Base-by-base conservation (phyloP, 139 green algal genomes). In the Protoeuglena noctilucae region DNA sequence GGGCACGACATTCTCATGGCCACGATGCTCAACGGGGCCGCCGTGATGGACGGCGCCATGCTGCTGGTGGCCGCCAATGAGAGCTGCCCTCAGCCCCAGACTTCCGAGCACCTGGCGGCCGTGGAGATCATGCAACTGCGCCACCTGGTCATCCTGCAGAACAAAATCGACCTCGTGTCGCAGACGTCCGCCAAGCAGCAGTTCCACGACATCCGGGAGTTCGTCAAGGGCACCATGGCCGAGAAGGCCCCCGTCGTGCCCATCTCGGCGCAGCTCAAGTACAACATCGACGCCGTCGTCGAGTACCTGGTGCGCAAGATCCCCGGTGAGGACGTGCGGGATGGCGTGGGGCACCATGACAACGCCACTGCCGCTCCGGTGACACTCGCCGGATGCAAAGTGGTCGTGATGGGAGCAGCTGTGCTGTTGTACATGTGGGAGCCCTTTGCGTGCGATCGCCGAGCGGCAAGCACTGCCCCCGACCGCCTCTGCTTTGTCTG, bases 1-100 rank as follows among this genome's bases (percentile, higher is more conserved):
- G 85, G 90, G 12, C 92, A 99, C 79, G 92, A 99, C 74, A 99
- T 99, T 85, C 86, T 99, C 45, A 99, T 99, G 92, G 92, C 92
- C 12, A 99, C 92, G 61, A 99, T 99, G 92, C 82, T 99, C 21
- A 99, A 99, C 76, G 92, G 92, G 23, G 92, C 92, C 7, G 92
- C 92, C 3, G 93, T 99, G 48, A 99, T 99, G 92, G 92, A 99
- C 55, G 92, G 92, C 47, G 92, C 92, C 12, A 70, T 99, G 61
- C 83, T 99, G 48, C 80, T 99, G 3, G 93, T 99, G 28, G 92
- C 92, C 9, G 91, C 87, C 49, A 98, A 99, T 64, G 92, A 99
- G 74, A 80, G 77, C 1, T 99, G 92, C 75, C 92, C 92, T 28
- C 92, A 99, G 75, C 92, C 92, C 24, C 89, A 97, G 75, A 95